Evolutionary conservation across 495 filamentous ascomycete genomes (phyloP).

Genomic region (Daldinia caldariorum): DNA sequence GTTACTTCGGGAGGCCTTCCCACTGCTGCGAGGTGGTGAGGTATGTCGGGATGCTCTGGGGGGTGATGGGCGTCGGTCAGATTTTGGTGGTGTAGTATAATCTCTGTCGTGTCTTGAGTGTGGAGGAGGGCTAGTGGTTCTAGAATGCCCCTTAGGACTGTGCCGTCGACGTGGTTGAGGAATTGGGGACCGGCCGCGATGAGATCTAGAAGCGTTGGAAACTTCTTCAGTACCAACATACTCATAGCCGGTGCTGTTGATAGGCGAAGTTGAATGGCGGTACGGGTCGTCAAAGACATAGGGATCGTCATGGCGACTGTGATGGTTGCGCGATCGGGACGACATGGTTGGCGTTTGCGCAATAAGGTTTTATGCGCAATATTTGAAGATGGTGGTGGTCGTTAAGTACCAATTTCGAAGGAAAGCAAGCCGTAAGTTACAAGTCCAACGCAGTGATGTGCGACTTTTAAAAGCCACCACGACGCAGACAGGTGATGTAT

Average conservation of each 20-base stretch:
- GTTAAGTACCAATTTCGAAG: conserved; percentile 24
- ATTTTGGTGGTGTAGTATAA: conserved; percentile 20
- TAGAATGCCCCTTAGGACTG: conserved; percentile 28
- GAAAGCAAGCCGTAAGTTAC: conserved; percentile 14
- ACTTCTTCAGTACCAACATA: conserved; percentile 46
- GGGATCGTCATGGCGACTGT: conserved; percentile 43
- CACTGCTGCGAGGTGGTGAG: conserved; percentile 24
- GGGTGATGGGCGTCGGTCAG: conserved; percentile 20
- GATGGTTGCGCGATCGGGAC: conserved; percentile 39
- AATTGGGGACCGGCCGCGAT: conserved; percentile 23
- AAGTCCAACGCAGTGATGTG: conserved; percentile 14
- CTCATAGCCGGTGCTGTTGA: conserved; percentile 37
- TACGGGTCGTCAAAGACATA: conserved; percentile 48
- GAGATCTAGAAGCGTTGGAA: conserved; percentile 17
- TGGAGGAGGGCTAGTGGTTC: conserved; percentile 46
- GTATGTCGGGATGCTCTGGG: conserved; percentile 31
- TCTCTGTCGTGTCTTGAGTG: conserved; percentile 27
- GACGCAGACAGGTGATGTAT: conserved; percentile 2
- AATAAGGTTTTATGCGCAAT: conserved; percentile 7
- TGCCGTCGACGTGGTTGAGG: conserved; percentile 24
- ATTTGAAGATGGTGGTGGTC: conserved; percentile 7
- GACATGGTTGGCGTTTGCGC: conserved; percentile 37
- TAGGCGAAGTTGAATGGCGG: conserved; percentile 41
- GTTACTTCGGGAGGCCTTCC: conserved; percentile 18
- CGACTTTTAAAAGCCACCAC: conserved; percentile 32